Evolutionary conservation across 1,284 basidiomycete genomes (phyloP), one percentile per base, ranked within the genome.

Genomic region (Cryptococcus floricola): DNA sequence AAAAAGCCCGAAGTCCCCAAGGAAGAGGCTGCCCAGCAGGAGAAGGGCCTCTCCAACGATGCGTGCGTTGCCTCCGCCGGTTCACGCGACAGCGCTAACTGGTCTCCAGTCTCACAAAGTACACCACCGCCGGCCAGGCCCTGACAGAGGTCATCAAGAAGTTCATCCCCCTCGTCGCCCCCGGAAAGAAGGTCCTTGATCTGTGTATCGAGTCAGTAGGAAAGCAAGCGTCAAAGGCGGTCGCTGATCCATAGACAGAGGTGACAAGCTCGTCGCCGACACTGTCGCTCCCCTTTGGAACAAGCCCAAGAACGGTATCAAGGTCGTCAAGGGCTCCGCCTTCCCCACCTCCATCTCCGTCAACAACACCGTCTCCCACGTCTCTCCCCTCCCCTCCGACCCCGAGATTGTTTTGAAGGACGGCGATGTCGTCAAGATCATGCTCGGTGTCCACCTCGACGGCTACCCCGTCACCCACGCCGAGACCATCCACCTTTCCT

Each of bases 401-500:
- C 76, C 79, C 57, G 77, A 77, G 63, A 87, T 92, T 75, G 87
- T 88, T 56, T 83, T 98, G 64, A 87, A 86, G 56, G 89, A 91
- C 66, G 86, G 87, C 63, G 95, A 98, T 74, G 87, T 98, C 54
- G 95, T 98, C 69, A 98, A 98, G 80, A 80, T 98, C 63, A 90
- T 95, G 78, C 81, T 97, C 61, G 95, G 95, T 57, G 91, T 94
- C 38, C 95, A 98, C 75, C 94, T 98, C 77, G 95, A 98, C 77
- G 95, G 91, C 59, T 75, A 72, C 66, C 66, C 73, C 48, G 73
- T 75, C 52, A 70, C 66, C 74, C 84, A 84, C 69, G 95, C 91
- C 56, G 95, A 98, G 80, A 98, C 93, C 43, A 77, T 96, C 68
- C 83, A 92, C 59, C 85, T 98, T 42, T 89, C 90, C 49, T 86